These are phyloP conservation scores for Scutellaria galericulata DNA, from an alignment of 257 asterid genomes.

Conservation along the genomic window DNA sequence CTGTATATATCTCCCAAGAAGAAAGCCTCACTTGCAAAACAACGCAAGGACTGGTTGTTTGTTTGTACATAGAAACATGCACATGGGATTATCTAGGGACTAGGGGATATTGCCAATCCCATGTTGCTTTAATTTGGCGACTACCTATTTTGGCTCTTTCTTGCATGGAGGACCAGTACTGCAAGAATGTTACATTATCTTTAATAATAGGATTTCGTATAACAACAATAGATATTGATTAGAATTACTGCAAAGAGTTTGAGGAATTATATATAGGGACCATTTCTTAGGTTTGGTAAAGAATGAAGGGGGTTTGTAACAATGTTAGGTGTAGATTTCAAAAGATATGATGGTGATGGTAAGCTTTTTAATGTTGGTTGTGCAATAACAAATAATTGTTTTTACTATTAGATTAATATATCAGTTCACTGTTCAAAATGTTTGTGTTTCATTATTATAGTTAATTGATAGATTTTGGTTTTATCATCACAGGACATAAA, in stretches of 20 bases:
- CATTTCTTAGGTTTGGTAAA: slow-evolving; percentile 20
- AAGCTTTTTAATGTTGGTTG: not conserved
- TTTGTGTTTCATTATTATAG: too few relatives aligned
- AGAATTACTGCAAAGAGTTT: slow-evolving; percentile 6
- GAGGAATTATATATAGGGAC: not conserved
- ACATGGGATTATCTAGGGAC: slow-evolving; percentile 28
- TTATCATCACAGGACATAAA: too few relatives aligned
- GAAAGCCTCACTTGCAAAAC: slow-evolving; percentile 13
- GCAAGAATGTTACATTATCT: slow-evolving; percentile 9
- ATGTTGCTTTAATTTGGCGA: not conserved
- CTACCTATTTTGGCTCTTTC: slow-evolving; percentile 27
- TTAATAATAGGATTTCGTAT: not conserved
- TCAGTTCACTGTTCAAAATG: too few relatives aligned
- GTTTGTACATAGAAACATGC: slow-evolving; percentile 19
- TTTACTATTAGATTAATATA: too few relatives aligned
- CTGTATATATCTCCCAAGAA: not conserved
- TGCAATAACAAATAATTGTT: too few relatives aligned
- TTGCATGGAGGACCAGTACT: slow-evolving; percentile 30
- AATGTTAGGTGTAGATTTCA: slow-evolving; percentile 6
- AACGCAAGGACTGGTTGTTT: slow-evolving; percentile 4
- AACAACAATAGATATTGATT: slow-evolving; percentile 12
- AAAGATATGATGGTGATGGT: not conserved
- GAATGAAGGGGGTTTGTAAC: not conserved
- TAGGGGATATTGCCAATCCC: slow-evolving; percentile 14
- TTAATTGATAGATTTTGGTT: too few relatives aligned